Base-by-base conservation (phyloP, 306 rosid genomes). In the Astragalus glycyphyllos region DNA sequence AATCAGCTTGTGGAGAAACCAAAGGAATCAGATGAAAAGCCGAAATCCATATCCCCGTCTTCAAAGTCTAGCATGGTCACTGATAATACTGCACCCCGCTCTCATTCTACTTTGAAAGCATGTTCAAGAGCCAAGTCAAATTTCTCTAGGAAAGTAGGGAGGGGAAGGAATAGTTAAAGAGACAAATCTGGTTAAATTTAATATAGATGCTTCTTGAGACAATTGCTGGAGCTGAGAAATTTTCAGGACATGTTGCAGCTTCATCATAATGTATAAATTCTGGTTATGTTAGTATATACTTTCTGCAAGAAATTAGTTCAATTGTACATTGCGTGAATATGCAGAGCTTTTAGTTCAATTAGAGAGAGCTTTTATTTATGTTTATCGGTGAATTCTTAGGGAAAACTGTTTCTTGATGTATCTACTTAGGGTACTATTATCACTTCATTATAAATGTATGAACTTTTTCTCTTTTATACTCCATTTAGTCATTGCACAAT, bases 121-220 rank as follows among this genome's bases (percentile, higher is more conserved):
- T 65, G 61, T 66, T 77, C 85, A 61, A 34, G 87, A 51, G 74
- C 60, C 3, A 80, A 78, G 65, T 71, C 92, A 37, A 81, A 15
- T 73, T 16, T 53, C 50, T 77, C 79, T 23, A 77, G 80, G 84
- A 79, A 59, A 46, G 73, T 72, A 45, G 84, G 85, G 83, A 83
- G 80, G 47, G 74, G 84, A 58, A 81, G 68, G 85, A 84, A 81
- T 67, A 73, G 80, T 66, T 48, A 65, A 80, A 76, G 74, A 60
- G 79, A 55, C 58, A 54, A 63, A 56, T 54, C 50, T 50, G 72
- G 51, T 38, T 29, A 13, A 70, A 67, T 69, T 74, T 77, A 53
- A 80, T 70, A 40, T 38, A 13, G 13, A 13, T 11, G 26, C 68
- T 54, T 58, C 41, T 46, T 63, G 15, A 9, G 32, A 17, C 10